A percentile compares a stretch with the other conserved stretches of the same genome.
These are phyloP conservation scores for Skeletonema costatum DNA, from an alignment of 108 stramenopile genomes.

Conservation along the genomic window DNA sequence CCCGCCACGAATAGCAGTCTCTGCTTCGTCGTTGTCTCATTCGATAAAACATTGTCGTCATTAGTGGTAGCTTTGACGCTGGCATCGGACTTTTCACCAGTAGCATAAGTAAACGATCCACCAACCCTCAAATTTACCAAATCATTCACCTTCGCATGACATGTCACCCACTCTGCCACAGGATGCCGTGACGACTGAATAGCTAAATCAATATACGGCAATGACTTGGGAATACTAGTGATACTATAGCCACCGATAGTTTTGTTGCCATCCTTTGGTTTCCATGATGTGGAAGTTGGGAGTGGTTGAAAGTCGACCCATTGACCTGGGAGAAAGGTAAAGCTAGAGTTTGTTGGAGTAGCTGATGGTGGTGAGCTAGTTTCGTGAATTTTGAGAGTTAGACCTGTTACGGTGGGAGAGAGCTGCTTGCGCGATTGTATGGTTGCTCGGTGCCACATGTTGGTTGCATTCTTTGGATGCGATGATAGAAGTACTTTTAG, in stretches of 20 bases:
- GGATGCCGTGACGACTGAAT: slow-evolving; percentile 13
- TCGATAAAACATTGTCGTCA: too few relatives aligned
- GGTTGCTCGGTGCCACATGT: slow-evolving; percentile 3
- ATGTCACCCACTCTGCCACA: slow-evolving; percentile 9
- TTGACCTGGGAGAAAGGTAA: slow-evolving; percentile 16
- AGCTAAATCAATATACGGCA: slow-evolving; percentile 11
- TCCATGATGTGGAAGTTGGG: background rate
- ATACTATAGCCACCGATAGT: slow-evolving; percentile 23
- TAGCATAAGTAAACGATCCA: slow-evolving; percentile 5
- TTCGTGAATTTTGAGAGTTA: slow-evolving; percentile 8
- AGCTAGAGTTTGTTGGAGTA: background rate
- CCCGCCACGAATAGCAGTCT: slow-evolving; percentile 20
- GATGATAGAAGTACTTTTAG: too few relatives aligned
- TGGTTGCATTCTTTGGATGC: background rate
- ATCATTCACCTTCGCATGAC: slow-evolving; percentile 2
- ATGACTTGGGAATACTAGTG: slow-evolving; percentile 9
- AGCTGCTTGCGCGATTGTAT: slow-evolving; percentile 11
- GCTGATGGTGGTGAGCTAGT: background rate
- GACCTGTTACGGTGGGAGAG: slow-evolving; percentile 19
- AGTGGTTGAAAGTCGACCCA: slow-evolving; percentile 22
- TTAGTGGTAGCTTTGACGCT: too few relatives aligned
- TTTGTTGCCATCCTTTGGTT: background rate
- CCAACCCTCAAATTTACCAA: slow-evolving; percentile 12
- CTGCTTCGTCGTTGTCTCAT: background rate
- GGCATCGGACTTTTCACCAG: too few relatives aligned